Percentiles rank a stretch among this genome's conserved stretches.
These are phyloP conservation scores for Candida neerlandica DNA, from an alignment of 1,139 yeast species.

Conservation along the genomic window DNA sequence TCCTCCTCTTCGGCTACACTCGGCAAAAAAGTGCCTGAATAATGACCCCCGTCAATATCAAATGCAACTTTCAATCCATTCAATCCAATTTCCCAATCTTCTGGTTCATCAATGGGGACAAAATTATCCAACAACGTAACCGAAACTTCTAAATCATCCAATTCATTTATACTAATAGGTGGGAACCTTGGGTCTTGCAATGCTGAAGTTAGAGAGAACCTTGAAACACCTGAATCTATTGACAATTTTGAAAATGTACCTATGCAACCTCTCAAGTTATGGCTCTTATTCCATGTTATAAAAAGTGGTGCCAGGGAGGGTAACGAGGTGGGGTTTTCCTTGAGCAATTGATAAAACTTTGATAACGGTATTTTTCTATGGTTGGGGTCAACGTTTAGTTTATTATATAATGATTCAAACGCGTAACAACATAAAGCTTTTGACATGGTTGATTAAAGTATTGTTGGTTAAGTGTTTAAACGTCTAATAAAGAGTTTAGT, in stretches of 20 bases:
- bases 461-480: neutral
- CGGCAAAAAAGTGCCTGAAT: conserved; percentile 85
- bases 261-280: conserved; percentile 81
- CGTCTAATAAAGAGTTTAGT: neutral
- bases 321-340: conserved; percentile 25
- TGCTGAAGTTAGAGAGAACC: conserved; percentile 69
- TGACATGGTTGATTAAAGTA: conserved; percentile 22
- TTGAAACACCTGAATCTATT: conserved; percentile 58
- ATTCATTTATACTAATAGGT: conserved; percentile 61
- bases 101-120: conserved; percentile 47
- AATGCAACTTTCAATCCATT: conserved; percentile 77
- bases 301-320: conserved; percentile 66
- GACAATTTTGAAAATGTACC: conserved; percentile 68
- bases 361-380: conserved; percentile 19
- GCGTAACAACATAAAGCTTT: conserved; percentile 44
- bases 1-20: conserved; percentile 88
- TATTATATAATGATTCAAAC: conserved; percentile 35
- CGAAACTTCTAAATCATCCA: conserved; percentile 43
- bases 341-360: conserved; percentile 19
- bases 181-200: conserved; percentile 75
- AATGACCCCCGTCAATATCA: conserved; percentile 29
- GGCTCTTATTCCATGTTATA: conserved; percentile 77
- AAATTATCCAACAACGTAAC: conserved; percentile 72
- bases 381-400: conserved; percentile 20
- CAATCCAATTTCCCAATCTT: conserved; percentile 79